Conservation (phyloP, 2,329 filamentous ascomycete genomes). For the Hymenoscyphus albidus region DNA sequence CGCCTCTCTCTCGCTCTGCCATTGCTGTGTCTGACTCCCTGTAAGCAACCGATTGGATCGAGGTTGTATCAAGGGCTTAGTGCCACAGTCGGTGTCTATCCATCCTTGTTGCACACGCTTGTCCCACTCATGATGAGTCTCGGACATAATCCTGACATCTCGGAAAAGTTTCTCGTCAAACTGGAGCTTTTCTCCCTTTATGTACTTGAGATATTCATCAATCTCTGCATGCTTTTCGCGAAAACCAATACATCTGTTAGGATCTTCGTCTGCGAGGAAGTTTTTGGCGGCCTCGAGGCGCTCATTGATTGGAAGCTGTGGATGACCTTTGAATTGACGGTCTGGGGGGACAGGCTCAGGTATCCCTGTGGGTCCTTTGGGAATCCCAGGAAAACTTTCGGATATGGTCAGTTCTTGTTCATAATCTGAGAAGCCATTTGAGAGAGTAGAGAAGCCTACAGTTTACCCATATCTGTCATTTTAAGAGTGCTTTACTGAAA, state of each 20-base stretch:
- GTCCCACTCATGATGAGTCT: slow-evolving; percentile 27
- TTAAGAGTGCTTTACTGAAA: background rate
- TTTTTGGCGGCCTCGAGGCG: slow-evolving; percentile 37
- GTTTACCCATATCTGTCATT: background rate
- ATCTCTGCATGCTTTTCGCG: slow-evolving; percentile 34
- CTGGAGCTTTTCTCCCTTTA: slow-evolving; percentile 17
- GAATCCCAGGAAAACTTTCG: background rate
- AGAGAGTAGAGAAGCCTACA: background rate
- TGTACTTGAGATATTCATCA: slow-evolving; percentile 25
- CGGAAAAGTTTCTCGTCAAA: slow-evolving; percentile 14
- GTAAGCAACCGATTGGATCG: slow-evolving; percentile 23
- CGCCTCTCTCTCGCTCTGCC: slow-evolving; percentile 15
- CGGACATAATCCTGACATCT: slow-evolving; percentile 26
- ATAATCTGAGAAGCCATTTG: background rate
- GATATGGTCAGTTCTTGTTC: background rate
- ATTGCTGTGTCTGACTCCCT: slow-evolving; percentile 8
- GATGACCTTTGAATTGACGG: slow-evolving; percentile 24
- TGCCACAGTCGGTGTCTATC: slow-evolving; percentile 8
- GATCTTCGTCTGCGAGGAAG: slow-evolving; percentile 49
- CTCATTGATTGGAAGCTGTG: slow-evolving; percentile 35
- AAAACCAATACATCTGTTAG: slow-evolving; percentile 42
- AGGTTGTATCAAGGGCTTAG: slow-evolving; percentile 12
- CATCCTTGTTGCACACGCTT: slow-evolving; percentile 7
- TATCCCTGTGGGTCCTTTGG: background rate
- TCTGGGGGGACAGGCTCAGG: background rate